Conservation (phyloP, 306 rosid genomes). For the Psophocarpus tetragonolobus region DNA sequence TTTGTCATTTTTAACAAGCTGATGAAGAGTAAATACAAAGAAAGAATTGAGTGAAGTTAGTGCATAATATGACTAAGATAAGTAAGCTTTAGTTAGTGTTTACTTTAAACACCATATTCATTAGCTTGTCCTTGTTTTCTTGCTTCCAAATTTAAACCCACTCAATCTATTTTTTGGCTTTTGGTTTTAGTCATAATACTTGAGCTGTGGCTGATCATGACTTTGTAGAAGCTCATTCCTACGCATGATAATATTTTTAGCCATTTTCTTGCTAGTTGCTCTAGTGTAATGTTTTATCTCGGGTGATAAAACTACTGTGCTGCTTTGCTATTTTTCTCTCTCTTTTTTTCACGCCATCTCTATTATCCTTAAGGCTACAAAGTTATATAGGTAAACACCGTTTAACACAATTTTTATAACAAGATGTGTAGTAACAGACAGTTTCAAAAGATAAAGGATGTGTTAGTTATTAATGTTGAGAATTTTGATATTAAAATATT, state of each 20-base stretch:
- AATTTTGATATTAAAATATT: not conserved
- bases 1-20: not conserved
- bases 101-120: conserved; percentile 4
- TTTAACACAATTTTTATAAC: not conserved
- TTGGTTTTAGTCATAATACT: not conserved
- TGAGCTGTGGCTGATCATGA: not conserved
- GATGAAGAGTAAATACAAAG: not conserved
- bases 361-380: not conserved
- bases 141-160: conserved; percentile 16
- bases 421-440: not conserved
- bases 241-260: not conserved
- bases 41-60: not conserved
- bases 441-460: not conserved
- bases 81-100: not conserved
- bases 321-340: not conserved
- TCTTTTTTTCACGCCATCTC: not conserved
- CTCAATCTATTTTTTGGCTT: not conserved
- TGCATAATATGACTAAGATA: not conserved
- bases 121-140: not conserved
- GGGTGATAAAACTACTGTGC: not conserved
- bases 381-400: not conserved
- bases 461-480: not conserved
- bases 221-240: not conserved
- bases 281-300: not conserved
- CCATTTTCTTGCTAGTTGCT: not conserved